Evolutionary conservation across 1,139 yeast genomes (phyloP).

Genomic region (Sugiyamaella sp.): DNA sequence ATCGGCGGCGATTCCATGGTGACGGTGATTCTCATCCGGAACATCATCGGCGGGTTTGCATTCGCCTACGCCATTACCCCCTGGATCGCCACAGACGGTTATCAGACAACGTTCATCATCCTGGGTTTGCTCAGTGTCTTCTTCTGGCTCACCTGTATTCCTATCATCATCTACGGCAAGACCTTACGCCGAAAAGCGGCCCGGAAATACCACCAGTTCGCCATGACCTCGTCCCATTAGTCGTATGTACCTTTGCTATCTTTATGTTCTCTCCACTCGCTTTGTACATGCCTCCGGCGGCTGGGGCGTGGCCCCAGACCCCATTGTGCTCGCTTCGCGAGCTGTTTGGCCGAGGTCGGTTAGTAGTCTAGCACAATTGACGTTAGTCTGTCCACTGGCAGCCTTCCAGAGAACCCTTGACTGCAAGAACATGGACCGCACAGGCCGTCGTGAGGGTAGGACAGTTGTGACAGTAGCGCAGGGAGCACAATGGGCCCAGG

Average conservation of each 20-base stretch:
- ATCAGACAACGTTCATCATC: constrained; percentile 50
- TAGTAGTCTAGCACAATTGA: too few relatives aligned
- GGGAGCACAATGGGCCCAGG: too few relatives aligned
- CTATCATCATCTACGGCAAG: constrained; percentile 44
- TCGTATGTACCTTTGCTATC: not conserved
- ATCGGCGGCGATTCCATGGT: constrained; percentile 58
- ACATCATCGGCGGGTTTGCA: constrained; percentile 49
- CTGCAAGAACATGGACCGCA: too few relatives aligned
- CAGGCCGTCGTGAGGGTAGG: too few relatives aligned
- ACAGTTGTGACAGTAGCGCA: too few relatives aligned
- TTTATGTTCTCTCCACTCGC: not conserved
- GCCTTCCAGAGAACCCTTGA: too few relatives aligned
- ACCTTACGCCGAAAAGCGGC: constrained; percentile 24
- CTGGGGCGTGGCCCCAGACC: constrained; percentile 1
- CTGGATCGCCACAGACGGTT: constrained; percentile 49
- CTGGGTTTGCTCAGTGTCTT: constrained; percentile 49
- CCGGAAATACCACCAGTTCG: constrained; percentile 16
- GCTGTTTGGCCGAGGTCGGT: too few relatives aligned
- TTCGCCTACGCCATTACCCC: constrained; percentile 54
- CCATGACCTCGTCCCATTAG: constrained; percentile 17
- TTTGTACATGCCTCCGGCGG: constrained; percentile 1
- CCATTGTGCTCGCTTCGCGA: not conserved
- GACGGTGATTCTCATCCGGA: constrained; percentile 40
- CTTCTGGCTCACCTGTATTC: constrained; percentile 48
- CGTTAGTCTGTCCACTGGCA: too few relatives aligned